phyloP scores from a whole-genome alignment of 495 filamentous ascomycete genomes.

The Penicillium ucsense region DNA sequence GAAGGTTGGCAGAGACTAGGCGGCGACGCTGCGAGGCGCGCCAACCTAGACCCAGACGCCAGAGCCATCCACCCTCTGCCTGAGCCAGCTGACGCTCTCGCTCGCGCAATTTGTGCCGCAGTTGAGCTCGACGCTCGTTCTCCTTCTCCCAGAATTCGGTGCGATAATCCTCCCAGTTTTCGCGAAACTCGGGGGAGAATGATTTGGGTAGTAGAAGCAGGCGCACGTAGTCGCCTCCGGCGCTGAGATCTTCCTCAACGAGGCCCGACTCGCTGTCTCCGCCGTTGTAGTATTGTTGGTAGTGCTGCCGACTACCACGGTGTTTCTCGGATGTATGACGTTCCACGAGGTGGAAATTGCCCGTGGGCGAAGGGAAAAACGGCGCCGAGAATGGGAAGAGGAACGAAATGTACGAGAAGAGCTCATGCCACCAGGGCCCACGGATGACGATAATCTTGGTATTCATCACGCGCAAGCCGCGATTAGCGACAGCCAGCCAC shows the following conservation, averaged over 20 bases:
- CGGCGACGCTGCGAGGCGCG: constrained; percentile 43
- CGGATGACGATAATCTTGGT: constrained; percentile 87
- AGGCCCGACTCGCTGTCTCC: constrained; percentile 47
- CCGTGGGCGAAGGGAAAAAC: constrained; percentile 52
- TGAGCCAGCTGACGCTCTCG: constrained; percentile 55
- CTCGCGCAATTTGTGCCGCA: constrained; percentile 58
- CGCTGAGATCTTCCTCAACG: constrained; percentile 70
- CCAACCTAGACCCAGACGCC: constrained; percentile 59
- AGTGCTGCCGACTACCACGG: constrained; percentile 24
- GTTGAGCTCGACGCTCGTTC: constrained; percentile 72
- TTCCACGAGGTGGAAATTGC: constrained; percentile 60
- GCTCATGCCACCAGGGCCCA: constrained; percentile 72
- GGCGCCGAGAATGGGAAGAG: constrained; percentile 63
- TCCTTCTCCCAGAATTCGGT: constrained; percentile 95
- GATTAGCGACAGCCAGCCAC: constrained; percentile 81
- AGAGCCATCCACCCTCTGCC: constrained; percentile 67
- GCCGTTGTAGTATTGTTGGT: constrained; percentile 30
- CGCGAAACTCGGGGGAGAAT: constrained; percentile 89
- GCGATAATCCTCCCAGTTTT: constrained; percentile 92
- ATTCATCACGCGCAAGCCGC: constrained; percentile 84
- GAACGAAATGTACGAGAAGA: constrained; percentile 58
- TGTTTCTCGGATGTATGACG: constrained; percentile 36
- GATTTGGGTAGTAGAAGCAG: constrained; percentile 87
- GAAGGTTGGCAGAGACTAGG: constrained; percentile 21
- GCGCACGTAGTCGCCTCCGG: constrained; percentile 84